A percentile compares a stretch with the other conserved stretches of the same genome.
Conservation (phyloP, 345 rosid genomes). For the Eucalyptus tenuipes region DNA sequence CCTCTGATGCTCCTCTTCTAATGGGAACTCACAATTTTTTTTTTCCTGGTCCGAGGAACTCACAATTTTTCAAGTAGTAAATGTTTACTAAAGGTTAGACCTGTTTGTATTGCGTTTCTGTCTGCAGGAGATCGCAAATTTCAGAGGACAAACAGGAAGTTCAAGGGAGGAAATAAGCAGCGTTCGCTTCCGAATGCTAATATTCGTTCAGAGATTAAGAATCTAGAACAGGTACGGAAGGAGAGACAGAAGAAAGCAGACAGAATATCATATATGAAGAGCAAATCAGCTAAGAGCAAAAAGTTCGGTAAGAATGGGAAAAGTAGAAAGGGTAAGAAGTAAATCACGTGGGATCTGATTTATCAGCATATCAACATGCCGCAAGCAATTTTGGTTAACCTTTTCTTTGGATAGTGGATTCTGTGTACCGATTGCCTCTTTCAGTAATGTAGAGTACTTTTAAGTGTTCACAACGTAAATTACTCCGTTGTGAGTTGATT, state of each 20-base stretch:
- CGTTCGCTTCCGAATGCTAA: constrained; percentile 55
- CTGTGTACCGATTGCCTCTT: not conserved
- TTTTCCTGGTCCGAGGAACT: not conserved
- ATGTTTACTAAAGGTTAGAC: not conserved
- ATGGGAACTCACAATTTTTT: not conserved
- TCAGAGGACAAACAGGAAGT: constrained; percentile 18
- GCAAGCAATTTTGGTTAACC: not conserved
- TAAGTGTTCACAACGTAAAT: not conserved
- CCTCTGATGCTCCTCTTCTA: not conserved
- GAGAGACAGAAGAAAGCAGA: constrained; percentile 74
- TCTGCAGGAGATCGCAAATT: constrained; percentile 20
- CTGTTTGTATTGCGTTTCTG: not conserved
- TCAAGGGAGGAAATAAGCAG: constrained; percentile 35
- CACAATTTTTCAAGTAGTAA: not conserved
- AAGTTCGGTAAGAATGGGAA: constrained; percentile 7
- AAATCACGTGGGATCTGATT: not conserved
- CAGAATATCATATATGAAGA: constrained; percentile 42
- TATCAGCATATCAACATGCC: not conserved
- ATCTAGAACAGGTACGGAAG: constrained; percentile 82
- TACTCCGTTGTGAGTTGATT: not conserved
- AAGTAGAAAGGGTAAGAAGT: constrained; percentile 17
- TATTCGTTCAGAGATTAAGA: constrained; percentile 75
- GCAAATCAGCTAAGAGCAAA: constrained; percentile 27
- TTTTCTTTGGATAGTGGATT: not conserved
- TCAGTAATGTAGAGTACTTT: not conserved